These are phyloP conservation scores for Astrothelium subdiscretum DNA, from an alignment of 495 filamentous ascomycete species.

Conservation along the genomic window DNA sequence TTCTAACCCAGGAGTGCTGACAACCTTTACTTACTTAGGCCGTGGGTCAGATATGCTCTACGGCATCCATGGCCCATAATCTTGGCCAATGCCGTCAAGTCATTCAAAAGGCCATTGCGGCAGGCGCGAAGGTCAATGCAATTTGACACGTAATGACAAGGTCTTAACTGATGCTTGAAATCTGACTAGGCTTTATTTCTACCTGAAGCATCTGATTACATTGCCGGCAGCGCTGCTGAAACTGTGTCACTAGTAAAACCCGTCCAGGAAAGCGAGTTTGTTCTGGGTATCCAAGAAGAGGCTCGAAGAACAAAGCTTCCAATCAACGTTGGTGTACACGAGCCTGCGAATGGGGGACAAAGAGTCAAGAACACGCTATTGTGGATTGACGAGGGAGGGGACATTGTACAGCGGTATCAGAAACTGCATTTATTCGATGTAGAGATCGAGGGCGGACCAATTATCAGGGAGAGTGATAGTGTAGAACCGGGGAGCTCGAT, in stretches of 20 bases:
- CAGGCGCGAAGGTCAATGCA: slow-evolving; percentile 61
- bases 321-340: slow-evolving; percentile 85
- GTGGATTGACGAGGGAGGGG: slow-evolving; percentile 57
- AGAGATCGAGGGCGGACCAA: slow-evolving; percentile 50
- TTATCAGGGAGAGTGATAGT: slow-evolving; percentile 51
- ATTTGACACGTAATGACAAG: background rate
- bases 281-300: slow-evolving; percentile 56
- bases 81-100: slow-evolving; percentile 61
- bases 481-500: slow-evolving; percentile 51
- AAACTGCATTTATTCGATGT: slow-evolving; percentile 76
- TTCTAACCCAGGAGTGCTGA: background rate
- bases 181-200: slow-evolving; percentile 64
- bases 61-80: slow-evolving; percentile 66
- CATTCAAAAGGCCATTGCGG: slow-evolving; percentile 57
- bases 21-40: slow-evolving; percentile 40
- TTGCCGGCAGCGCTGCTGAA: slow-evolving; percentile 53
- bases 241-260: slow-evolving; percentile 54
- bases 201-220: slow-evolving; percentile 87
- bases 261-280: slow-evolving; percentile 47
- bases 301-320: slow-evolving; percentile 49
- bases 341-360: slow-evolving; percentile 45
- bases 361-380: slow-evolving; percentile 53
- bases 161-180: background rate
- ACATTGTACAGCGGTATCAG: slow-evolving; percentile 53
- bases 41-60: slow-evolving; percentile 79